These are phyloP conservation scores for Arthrinium puccinioides DNA, from an alignment of 2,329 filamentous ascomycete genomes.

Conservation along the genomic window DNA sequence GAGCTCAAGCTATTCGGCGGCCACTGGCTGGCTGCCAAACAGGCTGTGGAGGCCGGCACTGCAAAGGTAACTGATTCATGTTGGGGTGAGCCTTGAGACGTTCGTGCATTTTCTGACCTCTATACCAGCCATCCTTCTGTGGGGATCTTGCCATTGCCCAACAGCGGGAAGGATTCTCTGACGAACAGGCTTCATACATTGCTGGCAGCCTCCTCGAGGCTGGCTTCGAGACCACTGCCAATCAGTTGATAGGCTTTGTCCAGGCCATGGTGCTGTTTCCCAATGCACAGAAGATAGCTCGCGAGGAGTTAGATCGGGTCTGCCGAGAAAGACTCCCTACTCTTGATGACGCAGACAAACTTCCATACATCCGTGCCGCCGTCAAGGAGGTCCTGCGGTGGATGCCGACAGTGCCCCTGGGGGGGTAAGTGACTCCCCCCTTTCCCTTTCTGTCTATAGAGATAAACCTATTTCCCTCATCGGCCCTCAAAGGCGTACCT, in stretches of 20 bases:
- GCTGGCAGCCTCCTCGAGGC: constrained; percentile 18
- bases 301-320: constrained; percentile 47
- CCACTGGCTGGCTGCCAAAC: constrained; percentile 30
- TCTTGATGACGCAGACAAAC: constrained; percentile 36
- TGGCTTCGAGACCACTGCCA: constrained; percentile 34
- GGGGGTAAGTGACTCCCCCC: too few relatives aligned
- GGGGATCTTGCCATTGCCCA: constrained; percentile 19
- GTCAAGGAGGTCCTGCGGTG: constrained; percentile 50
- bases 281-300: constrained; percentile 37
- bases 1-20: constrained; percentile 34
- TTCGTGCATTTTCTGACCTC: too few relatives aligned
- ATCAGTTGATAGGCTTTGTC: constrained; percentile 36
- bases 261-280: constrained; percentile 42
- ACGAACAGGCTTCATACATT: constrained; percentile 26
- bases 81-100: too few relatives aligned
- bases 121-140: constrained; percentile 15
- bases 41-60: not conserved
- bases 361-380: constrained; percentile 45
- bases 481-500: too few relatives aligned
- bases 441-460: too few relatives aligned
- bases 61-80: too few relatives aligned
- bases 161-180: constrained; percentile 19
- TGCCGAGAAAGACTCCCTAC: constrained; percentile 42
- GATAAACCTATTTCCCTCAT: too few relatives aligned
- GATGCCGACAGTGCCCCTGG: constrained; percentile 29